Percentiles rank a stretch among this genome's conserved stretches.
These are phyloP conservation scores for Hemisphaericaspora subhashii DNA, from an alignment of 1,139 yeast genomes.

Conservation along the genomic window DNA sequence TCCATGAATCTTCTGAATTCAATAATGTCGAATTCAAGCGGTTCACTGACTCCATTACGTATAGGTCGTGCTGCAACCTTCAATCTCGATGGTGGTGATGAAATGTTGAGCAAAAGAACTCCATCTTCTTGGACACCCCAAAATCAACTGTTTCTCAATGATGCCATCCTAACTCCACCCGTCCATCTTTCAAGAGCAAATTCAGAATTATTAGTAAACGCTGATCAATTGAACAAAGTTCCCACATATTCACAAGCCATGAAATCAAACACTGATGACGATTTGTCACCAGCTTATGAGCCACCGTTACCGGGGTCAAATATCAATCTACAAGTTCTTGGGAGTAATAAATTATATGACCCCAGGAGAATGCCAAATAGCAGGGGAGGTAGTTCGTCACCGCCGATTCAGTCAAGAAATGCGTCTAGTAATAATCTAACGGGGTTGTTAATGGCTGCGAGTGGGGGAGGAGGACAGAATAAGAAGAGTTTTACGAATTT, in stretches of 20 bases:
- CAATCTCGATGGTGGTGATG: constrained; percentile 40
- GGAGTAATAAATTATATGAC: constrained; percentile 24
- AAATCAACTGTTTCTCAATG: constrained; percentile 14
- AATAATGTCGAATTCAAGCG: not conserved
- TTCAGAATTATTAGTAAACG: constrained; percentile 33
- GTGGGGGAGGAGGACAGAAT: too few species aligned
- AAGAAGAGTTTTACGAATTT: constrained; percentile 9
- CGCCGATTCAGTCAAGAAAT: constrained; percentile 32
- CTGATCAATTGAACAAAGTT: constrained; percentile 53
- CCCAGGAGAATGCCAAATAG: constrained; percentile 1
- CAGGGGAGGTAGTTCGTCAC: constrained; percentile 15
- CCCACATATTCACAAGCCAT: constrained; percentile 85
- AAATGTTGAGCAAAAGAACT: constrained; percentile 9
- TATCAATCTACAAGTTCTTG: constrained; percentile 33
- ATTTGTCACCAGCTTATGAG: constrained; percentile 63
- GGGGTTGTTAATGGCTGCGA: constrained; percentile 5
- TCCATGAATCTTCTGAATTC: constrained; percentile 4
- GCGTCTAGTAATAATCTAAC: constrained; percentile 26
- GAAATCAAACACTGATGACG: constrained; percentile 47
- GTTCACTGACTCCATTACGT: constrained; percentile 3
- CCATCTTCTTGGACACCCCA: constrained; percentile 13
- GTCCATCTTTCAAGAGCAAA: constrained; percentile 59
- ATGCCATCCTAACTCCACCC: constrained; percentile 49
- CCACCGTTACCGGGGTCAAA: constrained; percentile 52
- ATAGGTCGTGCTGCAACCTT: constrained; percentile 39